These are phyloP conservation scores for Arabidopsis suecica DNA, from an alignment of 345 rosid species.

Conservation along the genomic window DNA sequence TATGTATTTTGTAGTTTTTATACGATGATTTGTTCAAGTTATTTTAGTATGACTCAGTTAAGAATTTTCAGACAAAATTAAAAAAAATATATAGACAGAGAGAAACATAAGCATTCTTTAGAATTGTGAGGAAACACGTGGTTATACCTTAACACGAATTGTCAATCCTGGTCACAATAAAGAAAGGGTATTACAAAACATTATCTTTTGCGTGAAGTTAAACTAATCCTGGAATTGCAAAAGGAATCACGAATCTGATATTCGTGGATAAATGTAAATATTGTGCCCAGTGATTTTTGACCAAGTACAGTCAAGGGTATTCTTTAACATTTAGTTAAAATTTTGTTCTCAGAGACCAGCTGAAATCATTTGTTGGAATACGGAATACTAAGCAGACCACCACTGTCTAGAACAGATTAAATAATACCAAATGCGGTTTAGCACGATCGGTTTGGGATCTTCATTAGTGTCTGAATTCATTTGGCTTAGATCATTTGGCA, in stretches of 20 bases:
- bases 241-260: neutral
- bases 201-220: neutral
- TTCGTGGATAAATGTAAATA: constrained; percentile 20
- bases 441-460: neutral
- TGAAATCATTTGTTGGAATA: neutral
- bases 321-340: neutral
- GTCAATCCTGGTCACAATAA: constrained; percentile 5
- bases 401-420: neutral
- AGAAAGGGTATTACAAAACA: neutral
- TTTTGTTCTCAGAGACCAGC: neutral
- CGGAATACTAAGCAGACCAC: neutral
- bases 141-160: neutral
- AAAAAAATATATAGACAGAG: neutral
- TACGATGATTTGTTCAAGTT: too few relatives aligned
- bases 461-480: neutral
- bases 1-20: neutral
- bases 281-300: constrained; percentile 18
- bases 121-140: neutral
- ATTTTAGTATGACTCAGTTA: neutral
- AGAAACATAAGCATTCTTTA: neutral
- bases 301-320: constrained; percentile 29
- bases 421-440: neutral
- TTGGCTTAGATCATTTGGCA: constrained; percentile 4
- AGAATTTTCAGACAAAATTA: neutral
- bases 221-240: neutral